Evolutionary conservation across 106 monocot genomes (phyloP).

Genomic region (Acorus calamus): DNA sequence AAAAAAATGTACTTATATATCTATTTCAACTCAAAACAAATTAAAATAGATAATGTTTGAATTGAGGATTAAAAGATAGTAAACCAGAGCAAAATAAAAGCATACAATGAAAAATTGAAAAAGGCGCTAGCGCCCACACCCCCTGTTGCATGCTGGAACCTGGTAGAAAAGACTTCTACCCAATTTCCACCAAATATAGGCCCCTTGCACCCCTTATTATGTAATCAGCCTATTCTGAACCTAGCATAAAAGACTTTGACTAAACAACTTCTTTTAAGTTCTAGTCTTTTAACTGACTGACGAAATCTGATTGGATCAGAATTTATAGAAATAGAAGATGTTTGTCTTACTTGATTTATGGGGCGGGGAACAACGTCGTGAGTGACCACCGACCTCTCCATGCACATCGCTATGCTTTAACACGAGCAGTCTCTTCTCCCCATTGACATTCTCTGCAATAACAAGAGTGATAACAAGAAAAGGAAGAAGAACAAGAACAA

Average conservation of each 20-base stretch:
- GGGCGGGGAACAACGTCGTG: not conserved
- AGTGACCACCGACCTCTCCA: not conserved
- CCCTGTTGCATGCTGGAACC: no score
- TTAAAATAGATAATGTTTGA: no score
- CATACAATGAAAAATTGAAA: not conserved
- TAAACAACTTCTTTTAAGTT: no score
- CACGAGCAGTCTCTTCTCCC: slow-evolving; percentile 8
- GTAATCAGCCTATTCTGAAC: no score
- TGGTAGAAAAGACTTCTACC: no score
- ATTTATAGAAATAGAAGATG: not conserved
- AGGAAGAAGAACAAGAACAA: not conserved
- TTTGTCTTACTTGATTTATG: slow-evolving; percentile 23
- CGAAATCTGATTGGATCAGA: not conserved
- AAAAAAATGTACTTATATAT: no score
- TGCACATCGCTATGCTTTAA: not conserved
- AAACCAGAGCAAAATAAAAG: not conserved
- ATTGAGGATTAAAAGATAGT: no score
- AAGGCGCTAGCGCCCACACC: no score
- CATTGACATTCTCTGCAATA: not conserved
- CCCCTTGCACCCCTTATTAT: no score
- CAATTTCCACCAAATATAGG: no score
- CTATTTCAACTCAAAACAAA: not conserved
- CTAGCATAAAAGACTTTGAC: no score
- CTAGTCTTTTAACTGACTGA: not conserved
- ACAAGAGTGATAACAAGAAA: not conserved